Evolutionary conservation across 1,284 basidiomycete species (phyloP), one percentile per base, ranked within the genome.

Genomic region (Taiwanofungus camphoratus): DNA sequence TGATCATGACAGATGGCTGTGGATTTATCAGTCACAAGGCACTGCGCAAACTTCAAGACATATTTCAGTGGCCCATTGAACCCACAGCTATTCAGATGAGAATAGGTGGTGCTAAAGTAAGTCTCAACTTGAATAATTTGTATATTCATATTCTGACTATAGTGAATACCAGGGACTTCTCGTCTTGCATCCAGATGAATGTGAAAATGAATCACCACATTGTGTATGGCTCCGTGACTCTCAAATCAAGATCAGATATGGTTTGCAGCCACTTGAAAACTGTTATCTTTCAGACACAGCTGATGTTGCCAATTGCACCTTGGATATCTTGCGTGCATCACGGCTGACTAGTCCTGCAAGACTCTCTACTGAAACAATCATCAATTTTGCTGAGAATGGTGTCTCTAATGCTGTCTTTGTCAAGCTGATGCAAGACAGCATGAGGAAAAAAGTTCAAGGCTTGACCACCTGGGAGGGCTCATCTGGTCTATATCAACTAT

Each of bases 1-100:
- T 62, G 52, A 57, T 64, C 16, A 69, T 73, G 66, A 71, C 70
- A 0, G 71, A 73, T 43, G 71, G 72, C 0, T 71, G 67, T 44
- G 71, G 72, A 0, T 49, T 67, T 19, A 60, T 63, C 0, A 71
- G 65, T 37, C 48, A 53, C 1, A 52, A 56, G 0, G 54, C 64
- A 3, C 56, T 69, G 31, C 36, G 56, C 4, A 19, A 30, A 1
- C 42, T 71, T 1, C 46, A 57, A n/a, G 43, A 60, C 0, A 55
- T 51, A 20, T 58, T 60, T n/a, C 34, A 57, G 0, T 65, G 64
- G 58, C 46, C 50, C 3, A 49, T 51, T 0, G 48, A 55, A 16
- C 69, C 71, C 3, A 64, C 60, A 1, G 71, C 70, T 0, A 48
- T 73, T 9, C 72, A 74, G 42, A 57, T 60, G 41, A 62, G 72